Conservation (phyloP, 805 yeast species). For the Spathaspora passalidarum region DNA sequence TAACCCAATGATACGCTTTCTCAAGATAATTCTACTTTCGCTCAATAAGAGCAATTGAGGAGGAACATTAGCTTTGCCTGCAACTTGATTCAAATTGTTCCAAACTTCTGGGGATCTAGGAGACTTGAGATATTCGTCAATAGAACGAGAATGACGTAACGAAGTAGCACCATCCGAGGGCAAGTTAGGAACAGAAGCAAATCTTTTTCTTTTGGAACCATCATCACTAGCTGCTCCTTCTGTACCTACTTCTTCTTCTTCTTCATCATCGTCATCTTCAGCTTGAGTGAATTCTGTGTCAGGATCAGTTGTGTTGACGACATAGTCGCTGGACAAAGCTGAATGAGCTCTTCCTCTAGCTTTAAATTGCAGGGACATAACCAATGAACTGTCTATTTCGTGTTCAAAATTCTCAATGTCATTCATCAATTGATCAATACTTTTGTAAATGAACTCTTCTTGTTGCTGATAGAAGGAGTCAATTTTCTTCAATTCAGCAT, state of each 20-base stretch:
- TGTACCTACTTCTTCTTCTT: slow-evolving; percentile 17
- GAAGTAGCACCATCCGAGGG: background rate
- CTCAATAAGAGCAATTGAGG: slow-evolving; percentile 36
- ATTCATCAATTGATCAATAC: slow-evolving; percentile 52
- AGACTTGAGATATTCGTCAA: slow-evolving; percentile 36
- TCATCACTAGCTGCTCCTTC: slow-evolving; percentile 6
- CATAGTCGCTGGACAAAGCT: slow-evolving; percentile 16
- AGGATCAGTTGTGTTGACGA: slow-evolving; percentile 25
- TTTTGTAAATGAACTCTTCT: slow-evolving; percentile 54
- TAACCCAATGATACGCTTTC: slow-evolving; percentile 43
- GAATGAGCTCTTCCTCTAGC: slow-evolving; percentile 13
- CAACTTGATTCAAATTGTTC: slow-evolving; percentile 21
- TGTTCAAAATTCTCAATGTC: slow-evolving; percentile 65
- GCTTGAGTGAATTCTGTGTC: slow-evolving; percentile 34
- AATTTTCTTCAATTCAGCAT: slow-evolving; percentile 72
- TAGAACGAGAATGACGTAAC: slow-evolving; percentile 14
- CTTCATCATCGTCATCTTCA: slow-evolving; percentile 31
- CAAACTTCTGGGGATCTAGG: slow-evolving; percentile 34
- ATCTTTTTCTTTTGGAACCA: slow-evolving; percentile 18
- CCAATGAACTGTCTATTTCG: slow-evolving; percentile 19
- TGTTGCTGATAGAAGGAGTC: slow-evolving; percentile 70
- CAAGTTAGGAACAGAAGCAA: slow-evolving; percentile 9
- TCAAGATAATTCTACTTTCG: slow-evolving; percentile 48
- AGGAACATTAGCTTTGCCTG: slow-evolving; percentile 20
- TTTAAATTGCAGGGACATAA: slow-evolving; percentile 5